Evolutionary conservation across 2,329 filamentous ascomycete genomes (phyloP), one percentile per base, ranked within the genome.

Genomic region (Xylogone sp.): DNA sequence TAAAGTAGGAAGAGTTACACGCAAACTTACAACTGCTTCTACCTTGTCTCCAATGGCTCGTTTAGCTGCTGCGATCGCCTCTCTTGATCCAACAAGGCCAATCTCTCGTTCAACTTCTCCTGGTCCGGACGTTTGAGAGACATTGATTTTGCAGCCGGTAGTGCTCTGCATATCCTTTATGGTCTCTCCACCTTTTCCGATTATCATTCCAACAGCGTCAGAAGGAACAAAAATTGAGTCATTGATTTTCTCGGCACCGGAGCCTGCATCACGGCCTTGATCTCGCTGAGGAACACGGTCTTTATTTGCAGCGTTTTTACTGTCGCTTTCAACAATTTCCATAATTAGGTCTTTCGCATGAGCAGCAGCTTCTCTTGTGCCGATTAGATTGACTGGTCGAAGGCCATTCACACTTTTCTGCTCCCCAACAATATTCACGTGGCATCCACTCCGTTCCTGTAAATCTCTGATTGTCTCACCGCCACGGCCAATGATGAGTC

Each of bases 151-250:
- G 79, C 92, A 96, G 44, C 89, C 88, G 4, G 90, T 94, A 27
- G 76, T 80, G 64, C 84, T 87, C 69, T 96, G 91, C 86, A 96
- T 95, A 60, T 96, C 90, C 58, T 92, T 90, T 66, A 96, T 96
- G 0, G 91, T 95, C 72, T 96, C 91, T 58, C 91, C 91, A 51
- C 90, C 88, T 75, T 96, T 96, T 58, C 92, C 91, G 55, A 96
- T 96, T 58, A 96, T 96, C 91, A 96, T 96, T 54, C 91, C 91
- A 50, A 96, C 91, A 5, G 91, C 88, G 67, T 96, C 91, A 20
- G 90, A 93, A 12, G 91, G 91, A 9, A 96, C 90, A 59, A 83
- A 85, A 56, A 96, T 90, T 42, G 83, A 85, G 64, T 96, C 90
- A 63, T 86, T 91, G 62, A 88, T 79, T 73, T 92, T 93, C 59